Conservation (phyloP, 2,329 filamentous ascomycete species). For the Hypoxylon sp. region DNA sequence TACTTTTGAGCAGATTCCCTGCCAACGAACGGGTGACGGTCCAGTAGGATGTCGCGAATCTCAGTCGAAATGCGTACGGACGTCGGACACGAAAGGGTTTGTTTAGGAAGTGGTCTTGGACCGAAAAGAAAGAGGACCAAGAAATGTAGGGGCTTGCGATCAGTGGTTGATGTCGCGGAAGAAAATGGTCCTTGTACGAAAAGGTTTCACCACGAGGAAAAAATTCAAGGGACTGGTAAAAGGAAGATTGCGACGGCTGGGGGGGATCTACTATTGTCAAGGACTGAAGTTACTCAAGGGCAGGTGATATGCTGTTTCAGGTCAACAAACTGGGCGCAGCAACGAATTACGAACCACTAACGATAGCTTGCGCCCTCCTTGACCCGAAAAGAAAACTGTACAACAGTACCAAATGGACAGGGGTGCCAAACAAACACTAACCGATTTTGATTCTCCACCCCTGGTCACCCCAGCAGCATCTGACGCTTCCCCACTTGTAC, state of each 20-base stretch:
- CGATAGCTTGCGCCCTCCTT: constrained; percentile 20
- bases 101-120: constrained; percentile 22
- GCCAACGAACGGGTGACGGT: constrained; percentile 23
- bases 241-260: constrained; percentile 32
- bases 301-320: constrained; percentile 47
- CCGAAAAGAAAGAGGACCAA: constrained; percentile 20
- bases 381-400: constrained; percentile 9
- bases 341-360: constrained; percentile 32
- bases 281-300: constrained; percentile 24
- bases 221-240: constrained; percentile 35
- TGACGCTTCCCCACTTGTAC: constrained; percentile 26
- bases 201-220: constrained; percentile 38
- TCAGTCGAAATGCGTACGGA: constrained; percentile 25
- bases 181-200: constrained; percentile 26
- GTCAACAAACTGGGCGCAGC: constrained; percentile 45
- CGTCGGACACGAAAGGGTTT: constrained; percentile 11
- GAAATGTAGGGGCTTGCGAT: constrained; percentile 13
- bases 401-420: constrained; percentile 20
- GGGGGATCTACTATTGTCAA: constrained; percentile 20
- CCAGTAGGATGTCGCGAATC: constrained; percentile 30
- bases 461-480: constrained; percentile 35
- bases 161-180: constrained; percentile 26
- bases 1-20: constrained; percentile 10
- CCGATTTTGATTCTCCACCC: constrained; percentile 31
- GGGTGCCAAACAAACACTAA: constrained; percentile 41